Base-by-base conservation (phyloP, 441 rosid species). In the Manihot esculenta region DNA sequence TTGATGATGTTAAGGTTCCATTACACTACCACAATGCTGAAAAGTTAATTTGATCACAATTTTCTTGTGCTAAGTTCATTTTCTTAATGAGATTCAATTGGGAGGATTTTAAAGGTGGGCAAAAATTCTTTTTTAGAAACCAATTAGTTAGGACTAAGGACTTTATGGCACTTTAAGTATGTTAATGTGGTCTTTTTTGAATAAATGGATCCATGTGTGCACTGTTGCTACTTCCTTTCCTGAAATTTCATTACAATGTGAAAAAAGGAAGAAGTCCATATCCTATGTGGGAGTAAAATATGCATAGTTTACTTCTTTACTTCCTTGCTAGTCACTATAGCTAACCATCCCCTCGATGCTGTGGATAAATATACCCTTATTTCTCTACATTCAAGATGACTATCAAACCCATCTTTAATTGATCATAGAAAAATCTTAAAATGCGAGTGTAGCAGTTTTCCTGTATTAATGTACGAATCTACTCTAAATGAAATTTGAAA, bases 181-280 rank as follows among this genome's bases (percentile, higher is more conserved):
- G 2, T 56, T 44, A 54, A n/a, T 58, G 44, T 41, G 51, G 20
- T 44, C 53, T 17, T 57, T 56, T 38, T 58, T 68, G 26, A 68
- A 18, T 30, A 9, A 50, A 21, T 23, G 18, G 30, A 53, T 44
- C 11, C 10, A 63, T 33, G 7, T 8, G 24, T 27, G 15, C 35
- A 45, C 54, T 23, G 27, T 2, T 54, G n/a, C 20, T 41, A 8
- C 47, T 56, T 47, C 24, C 50, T 56, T 26, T 23, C 55, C n/a
- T 20, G 42, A 45, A 57, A 27, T 58, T 30, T 44, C 47, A 58
- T 33, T 35, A 57, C 17, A 33, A 66, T 27, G 41, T 44, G n/a
- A n/a, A n/a, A n/a, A n/a, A n/a, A n/a, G n/a, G n/a, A n/a, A n/a
- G n/a, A 18, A 45, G 10, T 62, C 15, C 4, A 3, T 26, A 7